Percentiles rank a stretch among this genome's conserved stretches.
Conservation (phyloP, 805 yeast genomes). For the Ogataea paraovalis region DNA sequence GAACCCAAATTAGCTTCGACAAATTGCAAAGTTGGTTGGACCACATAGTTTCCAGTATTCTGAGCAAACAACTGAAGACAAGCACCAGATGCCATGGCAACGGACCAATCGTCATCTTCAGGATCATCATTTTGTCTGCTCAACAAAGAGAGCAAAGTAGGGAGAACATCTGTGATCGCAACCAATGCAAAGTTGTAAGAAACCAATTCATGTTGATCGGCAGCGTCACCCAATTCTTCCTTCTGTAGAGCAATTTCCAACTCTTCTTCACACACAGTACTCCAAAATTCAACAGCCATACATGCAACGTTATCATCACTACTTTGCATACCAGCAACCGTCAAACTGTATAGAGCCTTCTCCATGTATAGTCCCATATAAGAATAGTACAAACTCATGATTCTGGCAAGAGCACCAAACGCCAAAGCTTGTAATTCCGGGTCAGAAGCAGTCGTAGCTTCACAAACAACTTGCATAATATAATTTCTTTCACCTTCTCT, state of each 20-base stretch:
- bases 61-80: constrained; percentile 93
- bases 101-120: constrained; percentile 96
- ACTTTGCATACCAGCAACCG: constrained; percentile 89
- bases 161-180: constrained; percentile 82
- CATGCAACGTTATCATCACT: constrained; percentile 82
- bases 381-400: constrained; percentile 83
- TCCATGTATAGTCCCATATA: constrained; percentile 96
- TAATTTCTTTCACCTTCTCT: constrained; percentile 93
- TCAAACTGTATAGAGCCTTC: constrained; percentile 85
- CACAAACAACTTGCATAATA: constrained; percentile 98
- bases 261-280: constrained; percentile 98
- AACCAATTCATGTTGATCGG: constrained; percentile 39
- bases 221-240: constrained; percentile 54
- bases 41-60: constrained; percentile 80
- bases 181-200: constrained; percentile 79
- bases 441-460: constrained; percentile 90
- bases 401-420: constrained; percentile 89
- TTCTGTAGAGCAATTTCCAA: constrained; percentile 69
- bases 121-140: constrained; percentile 90
- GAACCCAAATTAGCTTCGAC: constrained; percentile 69
- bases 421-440: constrained; percentile 87
- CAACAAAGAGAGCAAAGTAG: constrained; percentile 74
- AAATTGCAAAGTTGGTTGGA: constrained; percentile 78
- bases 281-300: constrained; percentile 99
- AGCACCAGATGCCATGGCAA: constrained; percentile 98